These are phyloP conservation scores for Saposhnikovia divaricata DNA, from an alignment of 129 eudicot species.

Conservation along the genomic window DNA sequence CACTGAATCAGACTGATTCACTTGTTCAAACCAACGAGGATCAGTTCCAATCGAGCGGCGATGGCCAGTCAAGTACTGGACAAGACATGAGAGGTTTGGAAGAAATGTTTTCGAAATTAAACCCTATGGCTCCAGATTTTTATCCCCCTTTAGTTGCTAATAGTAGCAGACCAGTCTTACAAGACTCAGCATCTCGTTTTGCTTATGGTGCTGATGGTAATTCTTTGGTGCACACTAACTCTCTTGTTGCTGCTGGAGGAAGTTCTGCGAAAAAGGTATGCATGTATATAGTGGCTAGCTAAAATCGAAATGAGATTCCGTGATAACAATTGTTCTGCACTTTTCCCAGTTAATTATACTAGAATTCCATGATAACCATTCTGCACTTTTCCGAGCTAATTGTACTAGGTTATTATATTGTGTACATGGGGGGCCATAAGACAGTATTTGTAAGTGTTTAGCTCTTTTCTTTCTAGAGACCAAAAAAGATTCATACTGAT, in stretches of 20 bases:
- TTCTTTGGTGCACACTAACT: not conserved
- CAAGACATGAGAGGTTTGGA: constrained; percentile 52
- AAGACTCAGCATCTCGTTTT: not conserved
- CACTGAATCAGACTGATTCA: constrained; percentile 36
- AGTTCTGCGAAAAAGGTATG: not conserved
- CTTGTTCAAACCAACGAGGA: not conserved
- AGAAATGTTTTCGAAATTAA: constrained; percentile 44
- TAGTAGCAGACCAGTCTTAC: not conserved
- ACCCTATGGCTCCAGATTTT: constrained; percentile 62
- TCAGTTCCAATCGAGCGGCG: not conserved
- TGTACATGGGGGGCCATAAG: not conserved
- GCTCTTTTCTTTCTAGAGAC: not conserved
- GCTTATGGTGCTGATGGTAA: not conserved
- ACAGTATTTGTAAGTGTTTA: not conserved
- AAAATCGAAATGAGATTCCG: not conserved
- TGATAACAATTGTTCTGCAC: not conserved
- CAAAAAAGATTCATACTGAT: not conserved
- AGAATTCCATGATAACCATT: not conserved
- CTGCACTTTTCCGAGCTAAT: not conserved
- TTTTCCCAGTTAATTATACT: not conserved
- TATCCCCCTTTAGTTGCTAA: constrained; percentile 34
- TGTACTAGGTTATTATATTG: not conserved
- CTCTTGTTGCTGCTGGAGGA: not conserved
- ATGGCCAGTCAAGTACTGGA: not conserved
- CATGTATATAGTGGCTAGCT: not conserved